Evolutionary conservation across 495 filamentous ascomycete genomes (phyloP).

Genomic region (Aspergillus nanangensis): DNA sequence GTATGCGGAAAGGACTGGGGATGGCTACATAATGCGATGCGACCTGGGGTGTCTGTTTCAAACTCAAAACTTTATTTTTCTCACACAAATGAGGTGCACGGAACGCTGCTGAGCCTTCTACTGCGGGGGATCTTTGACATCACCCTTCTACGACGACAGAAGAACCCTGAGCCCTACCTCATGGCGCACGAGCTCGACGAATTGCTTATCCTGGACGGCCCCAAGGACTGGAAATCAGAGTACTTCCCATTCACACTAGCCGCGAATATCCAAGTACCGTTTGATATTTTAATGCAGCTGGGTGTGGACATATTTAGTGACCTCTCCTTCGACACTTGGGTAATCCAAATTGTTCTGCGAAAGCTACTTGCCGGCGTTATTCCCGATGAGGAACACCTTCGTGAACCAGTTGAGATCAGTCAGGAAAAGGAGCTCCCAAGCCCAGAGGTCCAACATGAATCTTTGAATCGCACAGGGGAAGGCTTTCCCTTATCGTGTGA

Average conservation of each 20-base stretch:
- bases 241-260: slow-evolving; percentile 29
- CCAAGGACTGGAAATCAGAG: slow-evolving; percentile 5
- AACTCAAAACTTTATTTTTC: slow-evolving; percentile 9
- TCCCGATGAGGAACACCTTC: slow-evolving; percentile 21
- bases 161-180: slow-evolving; percentile 10
- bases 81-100: slow-evolving; percentile 24
- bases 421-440: slow-evolving; percentile 9
- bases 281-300: slow-evolving; percentile 28
- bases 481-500: slow-evolving; percentile 10
- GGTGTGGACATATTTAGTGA: slow-evolving; percentile 37
- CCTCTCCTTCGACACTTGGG: slow-evolving; percentile 35
- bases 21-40: slow-evolving; percentile 32
- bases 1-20: slow-evolving; percentile 29
- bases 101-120: slow-evolving; percentile 27
- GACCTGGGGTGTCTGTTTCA: slow-evolving; percentile 9
- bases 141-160: slow-evolving; percentile 25
- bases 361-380: slow-evolving; percentile 27
- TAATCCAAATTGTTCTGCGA: slow-evolving; percentile 26
- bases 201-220: slow-evolving; percentile 21
- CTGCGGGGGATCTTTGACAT: slow-evolving; percentile 32
- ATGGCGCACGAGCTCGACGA: slow-evolving; percentile 30
- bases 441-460: slow-evolving; percentile 7
- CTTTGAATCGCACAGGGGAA: neutral
- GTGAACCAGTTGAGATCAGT: slow-evolving; percentile 1
- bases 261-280: slow-evolving; percentile 32